Evolutionary conservation across 345 rosid genomes (phyloP), one percentile per base, ranked within the genome.

Genomic region (Eucalyptus pumila): DNA sequence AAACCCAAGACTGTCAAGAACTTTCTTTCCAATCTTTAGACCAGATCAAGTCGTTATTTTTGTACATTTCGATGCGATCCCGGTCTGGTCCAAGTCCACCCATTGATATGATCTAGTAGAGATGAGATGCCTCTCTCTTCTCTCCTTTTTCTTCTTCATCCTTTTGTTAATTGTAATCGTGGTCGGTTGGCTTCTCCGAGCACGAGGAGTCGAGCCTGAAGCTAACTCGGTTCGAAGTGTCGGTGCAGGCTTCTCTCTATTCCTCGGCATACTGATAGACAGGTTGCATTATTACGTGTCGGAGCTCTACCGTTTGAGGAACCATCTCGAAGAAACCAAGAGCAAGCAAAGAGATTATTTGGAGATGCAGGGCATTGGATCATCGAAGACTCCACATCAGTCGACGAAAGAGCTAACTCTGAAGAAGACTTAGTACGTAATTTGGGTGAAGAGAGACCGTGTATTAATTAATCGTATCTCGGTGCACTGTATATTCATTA

Each of bases 181-280:
- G 16, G 37, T 15, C 23, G 40, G 76, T 8, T 19, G 11, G 76
- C 40, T 9, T n/a, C 34, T 32, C 17, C 24, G 6, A 32, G 80
- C 80, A 40, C 9, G 47, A 23, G 1, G 47, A 21, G 47, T 40
- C 47, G n/a, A 34, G 72, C 45, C 58, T 45, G 47, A 40, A 24
- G 23, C 88, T 56, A 50, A 50, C 69, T 87, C 47, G 48, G n/a
- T 10, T 44, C 24, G 50, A 51, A 51, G 44, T 76, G 48, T 15
- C 34, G n/a, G 45, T 45, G 91, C 92, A 93, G 94, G 94, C 47
- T 90, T 93, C 90, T 87, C 89, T 44, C 51, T 89, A 30, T 89
- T 89, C 32, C 87, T 89, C 11, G 80, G 67, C 37, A 14, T 89
- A 51, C 62, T 86, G 60, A 89, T 89, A 23, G 88, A 89, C 90